phyloP scores from a whole-genome alignment of 176 grass and related monocot species.

The Poa annua region DNA sequence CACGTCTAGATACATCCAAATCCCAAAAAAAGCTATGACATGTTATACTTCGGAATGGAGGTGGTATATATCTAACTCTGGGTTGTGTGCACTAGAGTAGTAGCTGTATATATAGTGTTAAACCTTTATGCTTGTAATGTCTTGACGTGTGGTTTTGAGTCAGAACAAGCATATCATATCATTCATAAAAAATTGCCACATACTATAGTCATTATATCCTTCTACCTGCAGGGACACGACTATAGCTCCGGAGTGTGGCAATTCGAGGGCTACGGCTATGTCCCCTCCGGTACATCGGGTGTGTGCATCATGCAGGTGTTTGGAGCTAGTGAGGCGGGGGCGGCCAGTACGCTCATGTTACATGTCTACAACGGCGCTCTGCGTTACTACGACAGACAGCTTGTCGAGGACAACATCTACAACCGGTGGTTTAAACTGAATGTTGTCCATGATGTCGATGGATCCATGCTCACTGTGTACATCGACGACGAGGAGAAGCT shows the following conservation, averaged over 20 bases:
- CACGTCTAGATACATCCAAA: too few species aligned
- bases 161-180: too few species aligned
- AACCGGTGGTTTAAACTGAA: conserved; percentile 64
- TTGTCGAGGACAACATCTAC: conserved; percentile 45
- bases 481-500: conserved; percentile 35
- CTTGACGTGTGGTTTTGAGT: too few species aligned
- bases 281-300: conserved; percentile 40
- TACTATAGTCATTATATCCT: too few species aligned
- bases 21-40: too few species aligned
- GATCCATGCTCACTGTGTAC: conserved; percentile 19
- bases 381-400: conserved; percentile 21
- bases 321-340: neutral
- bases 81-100: too few species aligned
- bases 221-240: neutral
- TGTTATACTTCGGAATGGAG: too few species aligned
- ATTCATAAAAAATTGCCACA: too few species aligned
- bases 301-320: conserved; percentile 64
- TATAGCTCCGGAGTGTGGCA: conserved; percentile 55
- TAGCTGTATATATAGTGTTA: too few species aligned
- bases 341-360: conserved; percentile 47
- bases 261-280: conserved; percentile 51
- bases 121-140: too few species aligned
- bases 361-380: conserved; percentile 39
- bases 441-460: conserved; percentile 49
- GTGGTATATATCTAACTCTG: too few species aligned